Percentiles rank a stretch among this genome's conserved stretches.
Evolutionary conservation across 1,284 basidiomycete genomes (phyloP).

Genomic region (Tilletia setariae): DNA sequence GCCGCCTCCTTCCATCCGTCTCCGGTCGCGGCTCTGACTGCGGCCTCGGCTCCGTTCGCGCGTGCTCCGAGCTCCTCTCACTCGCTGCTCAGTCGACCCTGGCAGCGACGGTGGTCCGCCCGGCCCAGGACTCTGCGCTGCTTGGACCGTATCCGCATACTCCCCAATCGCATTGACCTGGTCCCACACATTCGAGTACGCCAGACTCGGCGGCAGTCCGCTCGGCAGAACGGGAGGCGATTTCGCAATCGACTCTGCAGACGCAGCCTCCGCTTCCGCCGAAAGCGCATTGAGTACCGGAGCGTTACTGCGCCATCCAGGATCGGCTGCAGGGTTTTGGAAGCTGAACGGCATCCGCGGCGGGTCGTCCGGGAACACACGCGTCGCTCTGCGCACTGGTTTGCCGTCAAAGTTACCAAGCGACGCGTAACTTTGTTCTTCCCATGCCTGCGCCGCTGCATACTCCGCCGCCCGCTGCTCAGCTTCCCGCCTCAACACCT

Average conservation of each 20-base stretch:
- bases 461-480: background rate
- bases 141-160: slow-evolving; percentile 20
- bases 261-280: background rate
- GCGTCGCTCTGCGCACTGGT: slow-evolving; percentile 16
- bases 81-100: background rate
- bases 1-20: background rate
- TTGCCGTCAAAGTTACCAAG: background rate
- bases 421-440: background rate
- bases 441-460: background rate
- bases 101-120: background rate
- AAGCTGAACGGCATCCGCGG: slow-evolving; percentile 13
- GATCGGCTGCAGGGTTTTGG: background rate
- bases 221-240: slow-evolving; percentile 11
- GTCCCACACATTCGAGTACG: slow-evolving; percentile 44
- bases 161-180: slow-evolving; percentile 32
- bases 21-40: background rate
- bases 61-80: too few relatives aligned
- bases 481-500: background rate
- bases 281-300: background rate
- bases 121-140: slow-evolving; percentile 10
- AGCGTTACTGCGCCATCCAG: background rate
- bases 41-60: background rate
- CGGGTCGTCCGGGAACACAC: slow-evolving; percentile 44
- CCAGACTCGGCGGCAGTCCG: slow-evolving; percentile 31
- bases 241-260: background rate